Conservation (phyloP, 2,329 filamentous ascomycete genomes). For the Scedosporium boydii region DNA sequence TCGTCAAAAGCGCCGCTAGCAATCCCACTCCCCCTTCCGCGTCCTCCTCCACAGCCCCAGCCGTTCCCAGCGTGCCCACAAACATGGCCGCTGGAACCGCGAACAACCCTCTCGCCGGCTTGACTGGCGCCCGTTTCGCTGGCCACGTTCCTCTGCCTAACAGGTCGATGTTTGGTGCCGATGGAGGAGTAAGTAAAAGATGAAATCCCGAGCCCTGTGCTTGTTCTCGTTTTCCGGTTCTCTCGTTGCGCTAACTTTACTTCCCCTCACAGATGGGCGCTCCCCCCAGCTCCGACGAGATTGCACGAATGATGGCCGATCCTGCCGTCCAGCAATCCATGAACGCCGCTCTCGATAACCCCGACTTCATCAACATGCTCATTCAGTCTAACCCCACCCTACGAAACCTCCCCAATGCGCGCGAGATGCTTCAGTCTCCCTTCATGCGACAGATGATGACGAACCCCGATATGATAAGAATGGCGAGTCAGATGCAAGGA, state of each 20-base stretch:
- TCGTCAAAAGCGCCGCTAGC: conserved; percentile 93
- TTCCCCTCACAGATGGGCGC: conserved; percentile 66
- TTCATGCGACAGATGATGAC: conserved; percentile 89
- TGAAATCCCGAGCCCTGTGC: too few species aligned
- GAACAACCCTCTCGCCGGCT: conserved; percentile 79
- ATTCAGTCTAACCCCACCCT: conserved; percentile 84
- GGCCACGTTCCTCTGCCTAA: conserved; percentile 84
- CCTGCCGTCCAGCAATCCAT: conserved; percentile 79
- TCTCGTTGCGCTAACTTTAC: not conserved
- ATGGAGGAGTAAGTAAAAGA: conserved; percentile 73
- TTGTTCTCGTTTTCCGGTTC: too few species aligned
- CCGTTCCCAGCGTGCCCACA: conserved; percentile 43
- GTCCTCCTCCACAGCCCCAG: conserved; percentile 29
- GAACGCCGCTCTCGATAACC: conserved; percentile 93
- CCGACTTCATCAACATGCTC: conserved; percentile 89
- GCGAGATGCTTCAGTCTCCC: conserved; percentile 80
- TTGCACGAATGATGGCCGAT: conserved; percentile 79
- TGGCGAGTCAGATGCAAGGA: conserved; percentile 67
- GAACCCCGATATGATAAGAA: conserved; percentile 74
- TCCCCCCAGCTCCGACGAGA: conserved; percentile 67
- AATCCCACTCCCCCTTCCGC: conserved; percentile 46
- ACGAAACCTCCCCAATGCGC: conserved; percentile 62
- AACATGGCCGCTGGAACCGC: conserved; percentile 77
- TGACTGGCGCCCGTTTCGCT: conserved; percentile 90
- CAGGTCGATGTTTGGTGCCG: conserved; percentile 81